Evolutionary conservation across 768 basidiomycete genomes (phyloP), one percentile per base, ranked within the genome.

Genomic region (Mycena rebaudengoi): DNA sequence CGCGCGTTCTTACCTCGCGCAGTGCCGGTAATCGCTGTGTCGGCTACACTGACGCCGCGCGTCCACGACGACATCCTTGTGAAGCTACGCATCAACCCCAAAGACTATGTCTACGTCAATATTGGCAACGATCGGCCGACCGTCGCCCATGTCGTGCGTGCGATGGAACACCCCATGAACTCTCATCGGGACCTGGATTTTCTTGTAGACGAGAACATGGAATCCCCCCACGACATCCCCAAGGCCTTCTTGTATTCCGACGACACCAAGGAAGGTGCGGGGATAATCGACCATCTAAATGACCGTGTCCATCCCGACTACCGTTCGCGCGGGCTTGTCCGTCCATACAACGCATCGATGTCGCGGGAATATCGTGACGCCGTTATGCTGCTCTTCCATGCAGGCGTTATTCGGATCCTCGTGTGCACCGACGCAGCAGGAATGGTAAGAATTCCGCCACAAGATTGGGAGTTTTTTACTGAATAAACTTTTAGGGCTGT

Each of bases 361-460:
- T 63, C 66, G 5, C 4, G 32, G 1, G 54, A 66, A 13, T 70
- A 74, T 60, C 69, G 72, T 2, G 18, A 30, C 7, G 29, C 44
- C 6, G 69, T 73, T 2, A 71, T 79, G 71, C 20, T 29, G 0
- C 45, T 66, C 2, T 77, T 79, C 63, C 69, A 70, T 26, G 21
- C 28, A 0, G 75, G 76, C 0, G 21, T 25, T 0, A 58, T 79
- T 7, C 70, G 74, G 0, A 69, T 79, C 11, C 39, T 78, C 4
- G 66, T 77, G 8, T 78, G 77, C 62, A 79, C 78, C 1, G 78
- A 79, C 65, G 78, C 76, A 23, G 73, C 75, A 21, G 76, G 76
- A 39, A 76, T 77, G 75, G 76, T 74, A 33, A 40, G 73, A n/a
- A n/a, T 16, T 62, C 14, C 7, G 13, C 23, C 5, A 16, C 16